Evolutionary conservation across 139 green algal genomes (phyloP).

Genomic region (Coelastrella sp.): DNA sequence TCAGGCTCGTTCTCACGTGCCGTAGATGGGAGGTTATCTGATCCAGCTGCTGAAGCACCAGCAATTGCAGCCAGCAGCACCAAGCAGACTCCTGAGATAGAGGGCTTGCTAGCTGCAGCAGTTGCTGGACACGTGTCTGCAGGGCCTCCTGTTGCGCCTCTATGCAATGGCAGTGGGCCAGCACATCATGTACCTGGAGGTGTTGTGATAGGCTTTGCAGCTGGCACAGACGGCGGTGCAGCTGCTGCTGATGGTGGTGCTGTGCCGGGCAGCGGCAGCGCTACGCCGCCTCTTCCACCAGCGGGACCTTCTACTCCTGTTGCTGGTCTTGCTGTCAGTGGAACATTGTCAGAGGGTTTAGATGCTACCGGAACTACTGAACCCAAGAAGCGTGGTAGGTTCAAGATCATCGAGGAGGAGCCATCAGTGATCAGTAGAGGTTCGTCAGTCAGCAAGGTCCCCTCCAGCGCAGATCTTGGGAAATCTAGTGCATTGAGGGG

Average conservation of each 20-base stretch:
- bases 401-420: slow-evolving; percentile 86
- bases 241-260: background rate
- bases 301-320: background rate
- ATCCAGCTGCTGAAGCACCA: background rate
- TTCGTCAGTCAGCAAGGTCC: slow-evolving; percentile 48
- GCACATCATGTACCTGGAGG: background rate
- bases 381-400: slow-evolving; percentile 79
- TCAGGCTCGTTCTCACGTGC: slow-evolving; percentile 3
- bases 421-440: background rate
- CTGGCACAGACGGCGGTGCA: background rate
- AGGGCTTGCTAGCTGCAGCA: slow-evolving; percentile 18
- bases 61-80: background rate
- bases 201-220: background rate
- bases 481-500: slow-evolving; percentile 8
- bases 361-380: slow-evolving; percentile 32
- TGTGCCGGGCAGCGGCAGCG: background rate
- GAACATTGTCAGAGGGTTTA: background rate
- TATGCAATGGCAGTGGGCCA: background rate
- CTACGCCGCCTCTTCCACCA: background rate
- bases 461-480: slow-evolving; percentile 48
- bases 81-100: background rate
- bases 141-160: background rate
- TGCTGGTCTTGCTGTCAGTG: background rate
- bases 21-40: background rate
- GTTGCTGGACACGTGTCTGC: slow-evolving; percentile 1